A percentile compares a stretch with the other conserved stretches of the same genome.
Conservation (phyloP, 331 rosid species). For the Pyracantha coccinea region DNA sequence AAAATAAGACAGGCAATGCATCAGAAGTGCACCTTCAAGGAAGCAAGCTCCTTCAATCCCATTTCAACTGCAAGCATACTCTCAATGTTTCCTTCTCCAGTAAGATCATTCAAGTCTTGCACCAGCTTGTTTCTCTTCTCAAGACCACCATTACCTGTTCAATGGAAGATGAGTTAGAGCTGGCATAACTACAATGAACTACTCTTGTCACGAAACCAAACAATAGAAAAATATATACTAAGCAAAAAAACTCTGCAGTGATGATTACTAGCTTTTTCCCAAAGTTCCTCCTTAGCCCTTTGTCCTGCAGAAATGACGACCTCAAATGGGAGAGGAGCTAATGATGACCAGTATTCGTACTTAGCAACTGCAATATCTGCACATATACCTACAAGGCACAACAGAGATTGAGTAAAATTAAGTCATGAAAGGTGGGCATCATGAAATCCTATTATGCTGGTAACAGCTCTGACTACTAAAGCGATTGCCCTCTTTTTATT, state of each 20-base stretch:
- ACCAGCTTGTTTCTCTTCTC: conserved; percentile 65
- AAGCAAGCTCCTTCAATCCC: conserved; percentile 92
- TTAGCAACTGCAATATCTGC: conserved; percentile 84
- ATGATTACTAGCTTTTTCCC: conserved; percentile 61
- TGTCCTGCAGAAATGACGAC: conserved; percentile 96
- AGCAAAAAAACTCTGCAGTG: conserved; percentile 6
- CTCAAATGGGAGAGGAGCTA: conserved; percentile 99
- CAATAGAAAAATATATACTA: conserved; percentile 7
- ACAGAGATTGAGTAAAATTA: conserved; percentile 21
- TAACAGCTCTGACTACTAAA: background rate
- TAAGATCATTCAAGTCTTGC: conserved; percentile 76
- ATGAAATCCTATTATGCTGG: background rate
- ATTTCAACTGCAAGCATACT: conserved; percentile 97
- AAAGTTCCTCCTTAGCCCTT: conserved; percentile 90
- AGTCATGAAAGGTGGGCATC: background rate
- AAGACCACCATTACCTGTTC: conserved; percentile 53
- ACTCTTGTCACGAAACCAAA: background rate
- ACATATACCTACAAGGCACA: conserved; percentile 69
- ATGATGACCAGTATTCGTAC: conserved; percentile 91
- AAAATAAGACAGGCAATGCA: conserved; percentile 13
- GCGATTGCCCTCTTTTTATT: background rate
- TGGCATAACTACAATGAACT: background rate
- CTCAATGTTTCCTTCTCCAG: conserved; percentile 96
- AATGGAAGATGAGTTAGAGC: conserved; percentile 6
- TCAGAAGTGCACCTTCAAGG: conserved; percentile 60